Evolutionary conservation across 768 basidiomycete genomes (phyloP).

Genomic region (Boletales sp.): DNA sequence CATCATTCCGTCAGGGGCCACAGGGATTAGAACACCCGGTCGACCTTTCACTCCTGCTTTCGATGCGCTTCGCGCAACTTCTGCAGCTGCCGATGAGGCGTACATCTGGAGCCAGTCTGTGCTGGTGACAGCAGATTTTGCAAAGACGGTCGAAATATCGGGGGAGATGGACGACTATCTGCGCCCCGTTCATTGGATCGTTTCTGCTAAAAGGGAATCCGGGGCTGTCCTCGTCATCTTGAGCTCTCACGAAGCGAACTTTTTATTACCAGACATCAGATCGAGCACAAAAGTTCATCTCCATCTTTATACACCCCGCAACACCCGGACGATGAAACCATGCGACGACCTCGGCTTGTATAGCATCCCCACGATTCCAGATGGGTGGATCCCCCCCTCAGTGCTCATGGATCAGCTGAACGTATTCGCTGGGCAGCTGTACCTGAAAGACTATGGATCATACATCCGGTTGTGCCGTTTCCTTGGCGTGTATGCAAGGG

Average conservation of each 20-base stretch:
- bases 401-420: conserved; percentile 34
- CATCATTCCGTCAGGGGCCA: conserved; percentile 4
- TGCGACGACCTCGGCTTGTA: conserved; percentile 33
- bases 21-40: not conserved
- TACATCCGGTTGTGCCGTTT: conserved; percentile 36
- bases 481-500: conserved; percentile 37
- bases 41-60: conserved; percentile 19
- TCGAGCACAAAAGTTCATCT: conserved; percentile 32
- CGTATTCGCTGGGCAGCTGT: conserved; percentile 45
- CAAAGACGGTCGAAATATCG: conserved; percentile 1
- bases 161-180: conserved; percentile 31
- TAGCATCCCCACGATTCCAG: conserved; percentile 18
- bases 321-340: conserved; percentile 30
- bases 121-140: conserved; percentile 17
- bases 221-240: conserved; percentile 32
- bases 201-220: conserved; percentile 33
- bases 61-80: conserved; percentile 5
- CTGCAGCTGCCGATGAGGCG: conserved; percentile 12
- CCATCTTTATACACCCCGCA: conserved; percentile 41
- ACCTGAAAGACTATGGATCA: conserved; percentile 29
- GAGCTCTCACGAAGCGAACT: conserved; percentile 40
- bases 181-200: conserved; percentile 43
- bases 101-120: conserved; percentile 15
- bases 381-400: conserved; percentile 10
- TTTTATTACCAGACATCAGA: conserved; percentile 36